phyloP scores from a whole-genome alignment of 1,139 yeast species.

The Meyerozyma smithsonii region DNA sequence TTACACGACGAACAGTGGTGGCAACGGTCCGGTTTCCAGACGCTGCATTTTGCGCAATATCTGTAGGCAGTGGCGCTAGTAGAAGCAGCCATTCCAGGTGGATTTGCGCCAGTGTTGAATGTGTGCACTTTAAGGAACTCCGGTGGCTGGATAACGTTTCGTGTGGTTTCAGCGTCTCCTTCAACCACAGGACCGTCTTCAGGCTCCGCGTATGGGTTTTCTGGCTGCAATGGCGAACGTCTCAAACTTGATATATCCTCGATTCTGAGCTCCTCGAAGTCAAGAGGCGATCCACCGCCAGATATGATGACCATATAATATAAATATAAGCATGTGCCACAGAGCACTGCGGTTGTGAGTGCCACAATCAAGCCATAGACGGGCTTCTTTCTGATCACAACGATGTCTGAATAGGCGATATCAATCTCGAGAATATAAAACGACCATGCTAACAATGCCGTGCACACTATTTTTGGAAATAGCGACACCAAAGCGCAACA shows the following conservation, averaged over 20 bases:
- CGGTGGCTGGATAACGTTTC: background rate
- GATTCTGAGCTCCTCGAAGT: conserved; percentile 22
- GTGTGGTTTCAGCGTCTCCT: background rate
- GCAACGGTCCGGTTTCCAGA: conserved; percentile 82
- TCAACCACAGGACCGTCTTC: background rate
- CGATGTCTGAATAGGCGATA: conserved; percentile 16
- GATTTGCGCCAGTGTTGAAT: background rate
- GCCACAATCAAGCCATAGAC: conserved; percentile 12
- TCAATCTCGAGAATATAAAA: conserved; percentile 33
- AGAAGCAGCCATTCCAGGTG: background rate
- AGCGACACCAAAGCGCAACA: conserved; percentile 48
- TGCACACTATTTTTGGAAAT: conserved; percentile 59
- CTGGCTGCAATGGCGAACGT: background rate
- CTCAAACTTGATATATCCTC: conserved; percentile 10
- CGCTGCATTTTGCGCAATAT: conserved; percentile 66
- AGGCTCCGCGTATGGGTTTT: conserved; percentile 1
- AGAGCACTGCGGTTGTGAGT: conserved; percentile 17
- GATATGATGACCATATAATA: conserved; percentile 10
- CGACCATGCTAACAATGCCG: conserved; percentile 55
- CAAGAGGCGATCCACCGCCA: conserved; percentile 19
- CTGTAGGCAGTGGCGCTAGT: conserved; percentile 25
- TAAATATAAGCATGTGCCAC: conserved; percentile 20
- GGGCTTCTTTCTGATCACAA: conserved; percentile 9
- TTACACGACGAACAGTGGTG: conserved; percentile 73
- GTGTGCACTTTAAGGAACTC: background rate